Base-by-base conservation (phyloP, 2,329 filamentous ascomycete species). In the Talaromyces sp. region DNA sequence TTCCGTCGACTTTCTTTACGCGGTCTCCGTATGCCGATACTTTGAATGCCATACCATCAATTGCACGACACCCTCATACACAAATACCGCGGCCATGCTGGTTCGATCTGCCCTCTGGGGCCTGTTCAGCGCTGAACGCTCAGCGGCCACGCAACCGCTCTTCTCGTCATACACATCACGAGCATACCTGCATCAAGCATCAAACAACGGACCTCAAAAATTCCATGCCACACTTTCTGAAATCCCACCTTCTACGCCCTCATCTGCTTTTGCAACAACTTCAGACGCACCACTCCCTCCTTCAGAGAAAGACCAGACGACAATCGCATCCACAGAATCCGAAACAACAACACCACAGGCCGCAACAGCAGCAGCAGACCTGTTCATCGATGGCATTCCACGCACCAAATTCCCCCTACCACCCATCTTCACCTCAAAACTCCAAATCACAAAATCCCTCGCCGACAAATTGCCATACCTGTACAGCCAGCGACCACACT, bases 381-480 rank as follows among this genome's bases (percentile, higher is more conserved):
- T 63, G 63, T 63, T 62, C 60, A 69, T 64, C 62, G 62, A 65
- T 63, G 64, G 71, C 53, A 60, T 70, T 31, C 69, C 70, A 38
- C 56, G 62, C 35, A 64, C 59, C 51, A 77, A 77, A 64, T 70
- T 71, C 59, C 70, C 74, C 43, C 62, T 74, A n/a, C 66, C 70
- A 31, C 74, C 75, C n/a, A 69, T 66, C 32, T 76, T 77, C 64
- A 66, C 59, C 57, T 61, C 64, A 0, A 75, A 76, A 3, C 67
- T 79, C 24, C 71, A 77, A 65, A 69, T 80, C 58, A 75, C 72
- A 19, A 68, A 74, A 62, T 74, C 77, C 14, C 66, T 79, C 35
- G 72, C 77, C 64, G 65, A 69, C 21, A 73, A 75, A 56, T 75
- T 81, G 35, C 78, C 79, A 8, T 68, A 75, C 58, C 75, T 81